Conservation (phyloP, 2,329 filamentous ascomycete genomes). For the Trichoderma koningii region DNA sequence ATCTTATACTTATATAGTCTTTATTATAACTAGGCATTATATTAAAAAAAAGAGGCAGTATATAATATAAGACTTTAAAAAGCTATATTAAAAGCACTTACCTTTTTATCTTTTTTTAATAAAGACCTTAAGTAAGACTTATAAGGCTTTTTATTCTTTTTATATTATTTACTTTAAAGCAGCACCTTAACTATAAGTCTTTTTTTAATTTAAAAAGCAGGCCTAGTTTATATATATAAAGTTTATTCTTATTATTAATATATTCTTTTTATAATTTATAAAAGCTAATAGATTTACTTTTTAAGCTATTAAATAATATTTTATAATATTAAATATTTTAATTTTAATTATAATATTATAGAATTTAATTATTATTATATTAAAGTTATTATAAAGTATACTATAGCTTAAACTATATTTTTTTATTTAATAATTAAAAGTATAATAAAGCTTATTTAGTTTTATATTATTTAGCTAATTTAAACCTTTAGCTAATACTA, state of each 20-base stretch:
- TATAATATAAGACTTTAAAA: background rate
- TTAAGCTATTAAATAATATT: background rate
- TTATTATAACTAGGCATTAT: background rate
- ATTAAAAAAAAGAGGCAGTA: background rate
- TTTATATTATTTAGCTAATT: background rate
- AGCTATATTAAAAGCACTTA: background rate
- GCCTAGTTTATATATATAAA: background rate
- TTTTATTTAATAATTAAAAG: background rate
- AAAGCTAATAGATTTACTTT: background rate
- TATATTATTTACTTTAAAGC: background rate
- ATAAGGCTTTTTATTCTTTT: background rate
- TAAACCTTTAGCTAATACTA: background rate
- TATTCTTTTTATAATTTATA: background rate
- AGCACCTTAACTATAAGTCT: too few species aligned
- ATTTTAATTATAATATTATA: too few species aligned
- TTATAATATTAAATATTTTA: too few species aligned
- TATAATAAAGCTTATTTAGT: too few species aligned
- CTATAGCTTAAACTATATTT: background rate
- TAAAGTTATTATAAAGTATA: background rate
- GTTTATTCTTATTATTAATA: background rate
- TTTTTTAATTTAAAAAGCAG: too few species aligned
- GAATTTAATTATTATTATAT: background rate
- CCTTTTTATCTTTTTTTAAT: background rate
- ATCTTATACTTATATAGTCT: background rate
- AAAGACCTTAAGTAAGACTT: too few species aligned